Evolutionary conservation across 2,329 filamentous ascomycete species (phyloP).

Genomic region (Elsinoe batatas): DNA sequence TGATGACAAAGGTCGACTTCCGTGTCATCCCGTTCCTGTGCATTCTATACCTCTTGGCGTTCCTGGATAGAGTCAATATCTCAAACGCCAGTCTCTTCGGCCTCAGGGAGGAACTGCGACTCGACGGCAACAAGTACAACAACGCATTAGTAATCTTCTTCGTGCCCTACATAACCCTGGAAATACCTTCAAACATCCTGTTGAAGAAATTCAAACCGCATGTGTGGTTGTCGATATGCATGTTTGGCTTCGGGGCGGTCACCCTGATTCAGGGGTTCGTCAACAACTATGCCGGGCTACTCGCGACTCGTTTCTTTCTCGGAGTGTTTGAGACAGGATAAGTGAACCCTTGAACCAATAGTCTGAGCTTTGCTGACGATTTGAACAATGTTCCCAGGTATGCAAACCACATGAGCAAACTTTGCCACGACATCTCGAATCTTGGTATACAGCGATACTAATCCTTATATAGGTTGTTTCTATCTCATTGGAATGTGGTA

Average conservation of each 20-base stretch:
- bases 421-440: too few species aligned
- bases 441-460: too few species aligned
- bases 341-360: too few species aligned
- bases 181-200: slow-evolving; percentile 44
- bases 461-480: background rate
- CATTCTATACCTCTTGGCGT: slow-evolving; percentile 42
- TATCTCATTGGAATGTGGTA: slow-evolving; percentile 64
- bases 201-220: slow-evolving; percentile 44
- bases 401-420: background rate
- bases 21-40: slow-evolving; percentile 42
- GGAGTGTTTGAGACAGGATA: slow-evolving; percentile 45
- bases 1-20: slow-evolving; percentile 37
- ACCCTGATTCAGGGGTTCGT: slow-evolving; percentile 70
- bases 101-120: slow-evolving; percentile 35
- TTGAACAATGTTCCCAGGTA: slow-evolving; percentile 50
- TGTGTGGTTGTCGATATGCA: slow-evolving; percentile 53
- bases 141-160: slow-evolving; percentile 46
- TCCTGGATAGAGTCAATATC: slow-evolving; percentile 44
- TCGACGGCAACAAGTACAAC: slow-evolving; percentile 40
- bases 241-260: slow-evolving; percentile 72
- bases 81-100: slow-evolving; percentile 44
- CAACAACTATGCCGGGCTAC: slow-evolving; percentile 63
- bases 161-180: slow-evolving; percentile 44
- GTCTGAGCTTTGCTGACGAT: too few species aligned
- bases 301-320: slow-evolving; percentile 74